Evolutionary conservation across 2,329 filamentous ascomycete genomes (phyloP), one percentile per base, ranked within the genome.

Genomic region (Talaromyces pinophilus): DNA sequence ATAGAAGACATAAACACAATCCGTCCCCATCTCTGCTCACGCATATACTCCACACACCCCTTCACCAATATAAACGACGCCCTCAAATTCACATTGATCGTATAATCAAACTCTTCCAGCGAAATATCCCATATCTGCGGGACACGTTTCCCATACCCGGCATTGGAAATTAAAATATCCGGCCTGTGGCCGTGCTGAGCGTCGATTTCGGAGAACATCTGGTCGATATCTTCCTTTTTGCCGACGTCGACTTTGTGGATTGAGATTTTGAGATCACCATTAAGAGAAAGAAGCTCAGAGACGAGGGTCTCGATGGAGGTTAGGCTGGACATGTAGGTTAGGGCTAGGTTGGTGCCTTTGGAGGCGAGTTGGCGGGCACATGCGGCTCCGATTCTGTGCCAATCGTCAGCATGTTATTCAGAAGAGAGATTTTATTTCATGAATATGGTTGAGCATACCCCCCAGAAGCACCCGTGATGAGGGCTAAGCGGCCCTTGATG

Each of bases 101-200:
- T 89, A 71, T 85, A 79, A 72, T 90, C 87, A 72, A 88, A 90
- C 73, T 90, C 87, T 62, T 87, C 86, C 28, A 89, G 74, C 6
- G 83, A 80, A 67, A 90, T 89, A 66, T 89, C 87, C 72, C 82
- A 80, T 59, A 87, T 81, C 28, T 82, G 76, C 0, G 78, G 75
- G 65, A 88, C 84, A n/a, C 87, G 82, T 72, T 87, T 87, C 48
- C 88, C 88, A 69, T 88, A 84, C 0, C 88, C 88, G 1, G 89
- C 89, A 71, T 91, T 91, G 10, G 85, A 86, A 30, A 91, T 75
- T 2, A 91, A 78, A 25, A 91, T 89, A 71, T 90, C 86, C 0
- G 87, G 86, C 15, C 66, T 48, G 5, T 67, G 38, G 38, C 66
- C 66, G 1, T 81, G 80, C 65, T 84, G 80, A 11, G 79, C 80